phyloP scores from a whole-genome alignment of 805 yeast species.

The Teunomyces panamensis region DNA sequence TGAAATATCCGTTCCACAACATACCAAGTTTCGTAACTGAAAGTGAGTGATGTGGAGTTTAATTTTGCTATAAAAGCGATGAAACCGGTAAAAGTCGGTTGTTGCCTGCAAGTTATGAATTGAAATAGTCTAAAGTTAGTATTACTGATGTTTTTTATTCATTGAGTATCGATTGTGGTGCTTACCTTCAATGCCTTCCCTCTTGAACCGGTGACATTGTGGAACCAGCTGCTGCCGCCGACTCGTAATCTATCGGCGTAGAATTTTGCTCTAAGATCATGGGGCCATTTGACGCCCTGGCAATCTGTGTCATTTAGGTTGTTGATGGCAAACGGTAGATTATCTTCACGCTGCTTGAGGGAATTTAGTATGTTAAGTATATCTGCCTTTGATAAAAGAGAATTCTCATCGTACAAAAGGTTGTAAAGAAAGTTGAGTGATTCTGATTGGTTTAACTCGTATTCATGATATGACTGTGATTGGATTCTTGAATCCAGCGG shows the following conservation, averaged over 20 bases:
- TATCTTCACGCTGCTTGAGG: constrained; percentile 34
- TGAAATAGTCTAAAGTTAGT: constrained; percentile 4
- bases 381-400: constrained; percentile 32
- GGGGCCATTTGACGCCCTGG: constrained; percentile 40
- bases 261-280: constrained; percentile 30
- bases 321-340: constrained; percentile 24
- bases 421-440: constrained; percentile 40
- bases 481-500: background rate
- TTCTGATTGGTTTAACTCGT: constrained; percentile 38
- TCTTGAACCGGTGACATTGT: constrained; percentile 34
- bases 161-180: constrained; percentile 4
- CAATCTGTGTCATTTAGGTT: constrained; percentile 17
- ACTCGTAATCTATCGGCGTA: constrained; percentile 31
- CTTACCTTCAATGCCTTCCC: constrained; percentile 34
- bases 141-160: background rate
- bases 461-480: constrained; percentile 5
- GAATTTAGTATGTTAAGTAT: constrained; percentile 34
- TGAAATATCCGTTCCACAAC: constrained; percentile 30
- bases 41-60: constrained; percentile 54
- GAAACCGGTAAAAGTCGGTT: constrained; percentile 38
- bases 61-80: constrained; percentile 40
- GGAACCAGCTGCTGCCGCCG: constrained; percentile 37
- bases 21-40: constrained; percentile 52
- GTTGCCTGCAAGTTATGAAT: constrained; percentile 8
- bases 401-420: constrained; percentile 34